Evolutionary conservation across 2,329 filamentous ascomycete genomes (phyloP).

Genomic region (Fusarium anguioides): DNA sequence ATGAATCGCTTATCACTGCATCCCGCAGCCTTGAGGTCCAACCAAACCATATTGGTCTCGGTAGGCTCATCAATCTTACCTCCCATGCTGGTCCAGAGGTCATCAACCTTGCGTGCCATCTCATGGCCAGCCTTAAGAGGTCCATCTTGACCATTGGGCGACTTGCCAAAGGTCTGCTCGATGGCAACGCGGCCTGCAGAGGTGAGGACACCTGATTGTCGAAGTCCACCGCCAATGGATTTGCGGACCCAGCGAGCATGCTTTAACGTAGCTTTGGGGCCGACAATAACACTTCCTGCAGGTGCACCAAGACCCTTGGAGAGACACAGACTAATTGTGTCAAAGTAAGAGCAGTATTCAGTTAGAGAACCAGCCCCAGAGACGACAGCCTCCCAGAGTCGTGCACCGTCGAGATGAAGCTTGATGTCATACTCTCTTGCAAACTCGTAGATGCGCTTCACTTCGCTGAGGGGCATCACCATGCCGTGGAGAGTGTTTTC

Average conservation of each 20-base stretch:
- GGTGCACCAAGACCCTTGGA: conserved; percentile 86
- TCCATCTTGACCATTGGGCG: conserved; percentile 59
- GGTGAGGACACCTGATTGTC: conserved; percentile 78
- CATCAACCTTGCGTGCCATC: conserved; percentile 72
- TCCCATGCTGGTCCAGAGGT: conserved; percentile 76
- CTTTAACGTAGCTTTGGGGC: conserved; percentile 51
- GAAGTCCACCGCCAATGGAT: conserved; percentile 77
- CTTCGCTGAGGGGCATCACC: conserved; percentile 80
- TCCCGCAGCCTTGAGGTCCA: conserved; percentile 74
- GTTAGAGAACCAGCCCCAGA: conserved; percentile 73
- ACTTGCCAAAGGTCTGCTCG: conserved; percentile 56
- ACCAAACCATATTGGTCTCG: conserved; percentile 94
- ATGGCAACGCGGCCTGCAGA: conserved; percentile 78
- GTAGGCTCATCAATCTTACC: conserved; percentile 76
- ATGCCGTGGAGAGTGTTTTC: conserved; percentile 88
- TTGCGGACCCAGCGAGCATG: conserved; percentile 67
- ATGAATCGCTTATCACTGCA: conserved; percentile 54
- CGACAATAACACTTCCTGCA: conserved; percentile 79
- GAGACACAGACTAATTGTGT: conserved; percentile 82
- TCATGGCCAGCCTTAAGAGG: conserved; percentile 69
- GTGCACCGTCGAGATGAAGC: conserved; percentile 82
- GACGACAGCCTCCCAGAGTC: conserved; percentile 84
- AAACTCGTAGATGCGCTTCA: conserved; percentile 75
- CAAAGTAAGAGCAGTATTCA: conserved; percentile 76
- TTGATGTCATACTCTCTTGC: conserved; percentile 71